These are phyloP conservation scores for Allomyces arbusculus DNA, from an alignment of 192 early-diverging fungal species.

Conservation along the genomic window DNA sequence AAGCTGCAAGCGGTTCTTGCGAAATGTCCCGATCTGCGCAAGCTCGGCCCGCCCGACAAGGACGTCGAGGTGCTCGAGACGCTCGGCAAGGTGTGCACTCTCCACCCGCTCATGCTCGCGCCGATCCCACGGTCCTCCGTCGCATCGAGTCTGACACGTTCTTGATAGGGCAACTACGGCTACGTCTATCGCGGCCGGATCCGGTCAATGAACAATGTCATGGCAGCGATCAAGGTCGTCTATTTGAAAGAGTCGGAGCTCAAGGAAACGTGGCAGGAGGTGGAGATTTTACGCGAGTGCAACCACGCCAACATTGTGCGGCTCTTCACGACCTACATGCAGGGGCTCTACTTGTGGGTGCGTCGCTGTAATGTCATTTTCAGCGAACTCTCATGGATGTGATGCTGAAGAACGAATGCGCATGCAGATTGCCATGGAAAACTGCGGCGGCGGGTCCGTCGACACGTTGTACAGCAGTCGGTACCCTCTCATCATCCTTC, in stretches of 20 bases:
- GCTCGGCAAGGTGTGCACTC: constrained; percentile 23
- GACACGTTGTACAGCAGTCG: constrained; percentile 6
- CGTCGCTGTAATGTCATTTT: too few species aligned
- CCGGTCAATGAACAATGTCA: constrained; percentile 14
- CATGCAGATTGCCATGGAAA: constrained; percentile 24
- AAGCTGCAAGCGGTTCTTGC: neutral
- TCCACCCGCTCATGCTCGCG: too few species aligned
- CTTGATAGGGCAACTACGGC: constrained; percentile 31
- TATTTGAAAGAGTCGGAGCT: constrained; percentile 43
- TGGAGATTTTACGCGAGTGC: constrained; percentile 39
- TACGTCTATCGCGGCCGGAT: constrained; percentile 34
- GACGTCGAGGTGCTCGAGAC: constrained; percentile 38
- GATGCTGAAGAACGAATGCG: too few species aligned
- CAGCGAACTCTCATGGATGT: too few species aligned
- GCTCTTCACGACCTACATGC: constrained; percentile 37
- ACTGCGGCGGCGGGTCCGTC: constrained; percentile 24
- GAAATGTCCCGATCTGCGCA: neutral
- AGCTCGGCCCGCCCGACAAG: neutral
- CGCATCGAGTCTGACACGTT: too few species aligned
- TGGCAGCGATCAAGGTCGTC: constrained; percentile 40
- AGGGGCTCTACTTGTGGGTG: constrained; percentile 39
- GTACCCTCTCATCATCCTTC: neutral
- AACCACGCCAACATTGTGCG: constrained; percentile 31
- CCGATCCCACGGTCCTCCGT: too few species aligned
- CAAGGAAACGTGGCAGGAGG: constrained; percentile 42